Evolutionary conservation across 371 early-diverging fungal genomes (phyloP), one percentile per base, ranked within the genome.

Genomic region (Fennellomyces sp.): DNA sequence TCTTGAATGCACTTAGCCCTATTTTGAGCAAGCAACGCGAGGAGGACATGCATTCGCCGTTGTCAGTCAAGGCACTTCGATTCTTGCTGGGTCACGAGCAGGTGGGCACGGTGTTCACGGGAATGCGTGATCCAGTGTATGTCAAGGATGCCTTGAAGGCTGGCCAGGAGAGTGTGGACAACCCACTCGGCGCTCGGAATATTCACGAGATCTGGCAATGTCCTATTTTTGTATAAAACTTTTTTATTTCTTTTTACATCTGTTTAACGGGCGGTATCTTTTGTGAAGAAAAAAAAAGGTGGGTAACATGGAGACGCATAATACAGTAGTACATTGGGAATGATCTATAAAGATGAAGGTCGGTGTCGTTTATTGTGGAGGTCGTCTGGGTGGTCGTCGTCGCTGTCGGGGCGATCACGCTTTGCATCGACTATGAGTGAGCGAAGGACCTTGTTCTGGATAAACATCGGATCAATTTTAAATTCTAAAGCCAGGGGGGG

Each of bases 81-180:
- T 70, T 78, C 29, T 56, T 76, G 12, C 49, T 79, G 19, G 84
- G 84, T 5, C 76, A 88, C 49, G 58, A 70, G 27, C 63, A 79
- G 59, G 73, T 84, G 5, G 92, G 88, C 2, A 84, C 86, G n/a
- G 86, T 88, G 3, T 79, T 90, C 58, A 88, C 88, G 0, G 92
- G 92, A 7, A 89, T 89, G 90, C 69, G 88, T 42, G 76, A 76
- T 23, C 76, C 70, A 2, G 63, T 69, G 1, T 88, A 91, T 72
- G 89, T 91, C 0, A 64, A 81, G 10, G 90, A 86, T 60, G 84
- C 85, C 0, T 23, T 84, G 30, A 39, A 66, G 45, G 81, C 78
- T n/a, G 66, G 65, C 0, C 29, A 63, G 5, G 31, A 48, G 29
- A 51, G 39, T 33, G 13, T 42, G 13, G 29, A 50, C 15, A n/a